These are phyloP conservation scores for Waltergamsia citrina DNA, from an alignment of 2,329 filamentous ascomycete genomes.

Conservation along the genomic window DNA sequence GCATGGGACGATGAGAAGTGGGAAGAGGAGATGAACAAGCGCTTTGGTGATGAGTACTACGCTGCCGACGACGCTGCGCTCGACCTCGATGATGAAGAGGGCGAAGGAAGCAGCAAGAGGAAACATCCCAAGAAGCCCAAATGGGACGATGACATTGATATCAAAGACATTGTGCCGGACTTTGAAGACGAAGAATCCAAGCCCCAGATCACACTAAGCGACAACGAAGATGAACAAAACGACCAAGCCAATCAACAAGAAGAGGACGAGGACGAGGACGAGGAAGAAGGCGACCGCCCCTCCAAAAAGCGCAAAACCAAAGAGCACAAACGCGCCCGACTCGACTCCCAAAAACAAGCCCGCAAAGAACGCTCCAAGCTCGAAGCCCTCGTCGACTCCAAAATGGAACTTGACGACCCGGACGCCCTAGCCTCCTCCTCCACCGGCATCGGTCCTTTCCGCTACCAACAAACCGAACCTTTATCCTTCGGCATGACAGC, in stretches of 20 bases:
- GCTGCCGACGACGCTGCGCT: conserved; percentile 57
- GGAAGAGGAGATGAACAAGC: conserved; percentile 81
- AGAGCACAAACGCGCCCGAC: conserved; percentile 49
- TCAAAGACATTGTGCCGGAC: conserved; percentile 82
- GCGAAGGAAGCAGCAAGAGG: conserved; percentile 27
- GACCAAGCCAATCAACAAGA: conserved; percentile 24
- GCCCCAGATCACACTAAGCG: conserved; percentile 45
- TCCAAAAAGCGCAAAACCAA: conserved; percentile 53
- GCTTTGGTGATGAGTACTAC: conserved; percentile 90
- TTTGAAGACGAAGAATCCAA: conserved; percentile 58
- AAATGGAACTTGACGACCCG: conserved; percentile 63
- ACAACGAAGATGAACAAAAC: conserved; percentile 25
- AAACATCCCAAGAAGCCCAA: conserved; percentile 48
- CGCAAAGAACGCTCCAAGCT: conserved; percentile 75
- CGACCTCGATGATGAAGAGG: conserved; percentile 37
- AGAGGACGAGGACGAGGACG: conserved; percentile 25
- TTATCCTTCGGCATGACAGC: conserved; percentile 82
- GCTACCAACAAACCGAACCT: conserved; percentile 90
- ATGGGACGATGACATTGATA: conserved; percentile 97
- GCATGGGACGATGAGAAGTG: conserved; percentile 84
- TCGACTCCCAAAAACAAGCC: conserved; percentile 57
- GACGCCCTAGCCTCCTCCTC: conserved; percentile 39
- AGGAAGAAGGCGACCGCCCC: conserved; percentile 30
- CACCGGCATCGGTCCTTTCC: conserved; percentile 44
- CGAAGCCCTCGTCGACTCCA: conserved; percentile 76